Base-by-base conservation (phyloP, 164 flowering plant genomes). In the Vitis rotundifolia region DNA sequence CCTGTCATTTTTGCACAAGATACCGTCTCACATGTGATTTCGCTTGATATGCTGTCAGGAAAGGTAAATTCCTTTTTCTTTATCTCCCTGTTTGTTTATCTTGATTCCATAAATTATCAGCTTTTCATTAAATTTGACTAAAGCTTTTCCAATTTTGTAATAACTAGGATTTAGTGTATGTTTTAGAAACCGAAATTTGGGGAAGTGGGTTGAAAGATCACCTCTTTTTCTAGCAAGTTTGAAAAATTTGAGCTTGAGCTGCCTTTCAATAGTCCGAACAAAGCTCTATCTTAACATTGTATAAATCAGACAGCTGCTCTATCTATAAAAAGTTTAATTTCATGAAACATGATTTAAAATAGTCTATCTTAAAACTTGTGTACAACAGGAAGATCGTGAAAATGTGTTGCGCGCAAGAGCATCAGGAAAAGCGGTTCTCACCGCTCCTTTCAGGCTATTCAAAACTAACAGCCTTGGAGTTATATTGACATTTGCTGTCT, bases 1-100 rank as follows among this genome's bases (percentile, higher is more conserved):
- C 99, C 99, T 0, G 99, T 95, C 60, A 93, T 95, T 78, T 93
- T 95, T 76, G 94, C 99, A 13, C 98, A 95, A 74, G 97, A 93
- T 69, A 95, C 94, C 49, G 64, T 93, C 71, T 77, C 97, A 1
- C 98, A 95, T 67, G 87, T 95, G n/a, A 75, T 93, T 68, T 95
- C 99, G 50, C 70, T 95, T n/a, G 99, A 95, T 78, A 79, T 95
- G 97, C 77, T 95, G 44, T 85, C 99, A 0, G 99, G 99, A 64
- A 86, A 87, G 91, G 99, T 91, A 31, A 72, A 71, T 68, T 65
- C 60, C 71, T 67, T 66, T 5, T 26, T 67, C 49, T 47, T n/a
- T 70, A n/a, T 14, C 53, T 54, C 62, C 61, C 62, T 37, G 44
- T 37, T 5, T 37, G 44, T 37, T 37, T 37, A 37, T 3, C 44